A percentile compares a stretch with the other conserved stretches of the same genome.
Conservation (phyloP, 2,329 filamentous ascomycete genomes). For the Rhynchosporium agropyri region DNA sequence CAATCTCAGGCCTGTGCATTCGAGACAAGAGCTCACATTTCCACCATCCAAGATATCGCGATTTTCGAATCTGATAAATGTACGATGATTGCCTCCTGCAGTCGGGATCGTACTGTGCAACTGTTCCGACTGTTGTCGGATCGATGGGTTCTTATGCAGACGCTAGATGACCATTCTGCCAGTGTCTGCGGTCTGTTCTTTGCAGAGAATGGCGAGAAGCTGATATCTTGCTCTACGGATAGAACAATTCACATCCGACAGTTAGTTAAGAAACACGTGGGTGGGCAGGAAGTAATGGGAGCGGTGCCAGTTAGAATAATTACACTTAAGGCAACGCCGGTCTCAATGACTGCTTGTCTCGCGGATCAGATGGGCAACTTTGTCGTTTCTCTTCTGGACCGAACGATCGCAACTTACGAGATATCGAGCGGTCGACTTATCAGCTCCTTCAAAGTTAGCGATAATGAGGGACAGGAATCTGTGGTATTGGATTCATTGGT, state of each 20-base stretch:
- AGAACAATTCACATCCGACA: slow-evolving; percentile 84
- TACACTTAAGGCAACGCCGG: slow-evolving; percentile 81
- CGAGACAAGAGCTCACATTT: slow-evolving; percentile 82
- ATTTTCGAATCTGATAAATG: slow-evolving; percentile 64
- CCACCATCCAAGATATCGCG: slow-evolving; percentile 81
- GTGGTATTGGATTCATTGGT: slow-evolving; percentile 81
- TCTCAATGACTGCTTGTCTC: slow-evolving; percentile 75
- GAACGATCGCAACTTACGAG: slow-evolving; percentile 63
- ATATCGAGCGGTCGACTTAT: slow-evolving; percentile 69
- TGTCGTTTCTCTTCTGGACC: slow-evolving; percentile 62
- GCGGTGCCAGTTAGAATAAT: slow-evolving; percentile 79
- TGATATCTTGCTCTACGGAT: slow-evolving; percentile 88
- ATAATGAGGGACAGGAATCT: slow-evolving; percentile 77
- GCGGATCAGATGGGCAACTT: slow-evolving; percentile 56
- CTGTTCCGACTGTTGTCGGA: slow-evolving; percentile 68
- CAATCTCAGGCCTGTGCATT: slow-evolving; percentile 63
- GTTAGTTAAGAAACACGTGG: slow-evolving; percentile 68
- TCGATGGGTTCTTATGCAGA: slow-evolving; percentile 79
- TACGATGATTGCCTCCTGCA: slow-evolving; percentile 77
- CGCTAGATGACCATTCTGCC: slow-evolving; percentile 86
- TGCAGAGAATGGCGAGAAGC: slow-evolving; percentile 63
- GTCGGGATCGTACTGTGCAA: slow-evolving; percentile 89
- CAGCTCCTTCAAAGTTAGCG: slow-evolving; percentile 78
- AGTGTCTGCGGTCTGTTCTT: slow-evolving; percentile 81
- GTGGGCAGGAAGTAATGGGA: slow-evolving; percentile 63